Conservation (phyloP, 2,329 filamentous ascomycete species). For the Colletotrichum liaoningense region DNA sequence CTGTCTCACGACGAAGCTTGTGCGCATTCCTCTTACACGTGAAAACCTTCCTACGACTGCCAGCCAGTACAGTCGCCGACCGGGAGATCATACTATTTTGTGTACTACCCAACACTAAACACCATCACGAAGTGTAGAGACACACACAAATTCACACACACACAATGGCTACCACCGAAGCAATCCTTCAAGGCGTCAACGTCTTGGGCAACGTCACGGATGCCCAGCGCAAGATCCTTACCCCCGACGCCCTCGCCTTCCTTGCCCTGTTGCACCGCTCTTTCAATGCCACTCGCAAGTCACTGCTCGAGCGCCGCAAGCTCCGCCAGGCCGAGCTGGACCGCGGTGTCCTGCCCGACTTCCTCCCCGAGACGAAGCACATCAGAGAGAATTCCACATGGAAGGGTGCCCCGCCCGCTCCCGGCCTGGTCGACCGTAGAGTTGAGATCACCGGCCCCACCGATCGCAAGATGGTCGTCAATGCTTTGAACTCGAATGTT, state of each 20-base stretch:
- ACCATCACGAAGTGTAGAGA: slow-evolving; percentile 3
- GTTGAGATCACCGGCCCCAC: slow-evolving; percentile 98
- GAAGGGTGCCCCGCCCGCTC: slow-evolving; percentile 91
- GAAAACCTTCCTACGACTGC: slow-evolving; percentile 20
- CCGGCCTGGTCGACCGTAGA: slow-evolving; percentile 90
- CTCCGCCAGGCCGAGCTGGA: slow-evolving; percentile 93
- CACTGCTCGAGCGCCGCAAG: slow-evolving; percentile 86
- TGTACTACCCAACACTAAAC: slow-evolving; percentile 4
- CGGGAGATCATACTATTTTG: neutral
- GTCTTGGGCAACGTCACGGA: slow-evolving; percentile 83
- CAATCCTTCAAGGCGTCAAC: slow-evolving; percentile 58
- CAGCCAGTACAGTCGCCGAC: neutral
- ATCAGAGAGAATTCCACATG: slow-evolving; percentile 95
- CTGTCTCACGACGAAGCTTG: slow-evolving; percentile 16
- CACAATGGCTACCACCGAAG: slow-evolving; percentile 77
- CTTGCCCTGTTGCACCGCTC: slow-evolving; percentile 93
- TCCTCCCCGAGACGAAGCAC: slow-evolving; percentile 94
- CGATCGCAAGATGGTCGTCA: slow-evolving; percentile 99
- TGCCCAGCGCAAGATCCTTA: slow-evolving; percentile 89
- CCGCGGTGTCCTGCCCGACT: slow-evolving; percentile 88
- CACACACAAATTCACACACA: slow-evolving; percentile 39
- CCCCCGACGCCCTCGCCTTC: slow-evolving; percentile 89
- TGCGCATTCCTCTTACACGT: slow-evolving; percentile 26
- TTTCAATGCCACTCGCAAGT: slow-evolving; percentile 91
- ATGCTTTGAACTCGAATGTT: slow-evolving; percentile 93